These are phyloP conservation scores for Wickerhamomyces tratensis DNA, from an alignment of 805 yeast genomes.

Conservation along the genomic window DNA sequence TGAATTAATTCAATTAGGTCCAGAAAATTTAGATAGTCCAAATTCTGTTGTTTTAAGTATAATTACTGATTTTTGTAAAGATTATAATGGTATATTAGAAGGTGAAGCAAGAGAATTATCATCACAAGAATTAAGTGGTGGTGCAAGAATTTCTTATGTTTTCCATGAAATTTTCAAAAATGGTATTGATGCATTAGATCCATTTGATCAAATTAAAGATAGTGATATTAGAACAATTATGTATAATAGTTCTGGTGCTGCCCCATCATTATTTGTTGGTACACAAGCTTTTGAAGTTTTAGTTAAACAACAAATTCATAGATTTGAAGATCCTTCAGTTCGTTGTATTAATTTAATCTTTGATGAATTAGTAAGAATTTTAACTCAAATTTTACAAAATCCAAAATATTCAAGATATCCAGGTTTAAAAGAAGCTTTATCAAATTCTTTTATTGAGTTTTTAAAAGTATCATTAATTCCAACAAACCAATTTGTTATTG, in stretches of 20 bases:
- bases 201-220: slow-evolving; percentile 93
- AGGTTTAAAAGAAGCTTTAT: slow-evolving; percentile 75
- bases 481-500: slow-evolving; percentile 76
- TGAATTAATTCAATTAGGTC: slow-evolving; percentile 74
- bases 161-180: slow-evolving; percentile 93
- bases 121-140: slow-evolving; percentile 88
- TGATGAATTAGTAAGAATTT: slow-evolving; percentile 88
- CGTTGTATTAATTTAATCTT: slow-evolving; percentile 85
- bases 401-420: slow-evolving; percentile 87
- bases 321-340: slow-evolving; percentile 90
- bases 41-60: slow-evolving; percentile 82
- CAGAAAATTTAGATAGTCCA: slow-evolving; percentile 83
- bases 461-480: slow-evolving; percentile 75
- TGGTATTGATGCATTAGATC: slow-evolving; percentile 87
- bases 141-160: slow-evolving; percentile 94
- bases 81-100: slow-evolving; percentile 80
- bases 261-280: slow-evolving; percentile 94
- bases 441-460: slow-evolving; percentile 69
- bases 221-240: slow-evolving; percentile 93
- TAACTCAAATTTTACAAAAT: slow-evolving; percentile 74
- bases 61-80: slow-evolving; percentile 88
- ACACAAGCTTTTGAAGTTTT: slow-evolving; percentile 95
- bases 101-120: slow-evolving; percentile 90
- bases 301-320: slow-evolving; percentile 84
- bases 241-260: slow-evolving; percentile 93